A percentile compares a stretch with the other conserved stretches of the same genome.
Evolutionary conservation across 768 basidiomycete species (phyloP).

Genomic region (Macrolepiota fuliginosa): DNA sequence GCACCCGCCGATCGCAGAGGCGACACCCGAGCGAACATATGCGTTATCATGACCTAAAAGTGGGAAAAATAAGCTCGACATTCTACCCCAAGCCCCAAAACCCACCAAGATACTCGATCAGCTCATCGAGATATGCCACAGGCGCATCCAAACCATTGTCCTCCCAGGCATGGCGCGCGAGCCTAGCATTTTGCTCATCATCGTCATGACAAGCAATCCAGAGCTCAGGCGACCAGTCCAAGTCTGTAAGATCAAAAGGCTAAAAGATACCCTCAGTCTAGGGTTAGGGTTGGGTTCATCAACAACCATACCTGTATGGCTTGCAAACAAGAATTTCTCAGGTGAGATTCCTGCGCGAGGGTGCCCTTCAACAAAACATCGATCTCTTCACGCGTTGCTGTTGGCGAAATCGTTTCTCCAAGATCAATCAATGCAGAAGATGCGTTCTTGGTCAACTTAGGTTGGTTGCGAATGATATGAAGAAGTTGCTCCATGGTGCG

Average conservation of each 20-base stretch:
- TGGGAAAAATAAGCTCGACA: not conserved
- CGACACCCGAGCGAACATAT: slow-evolving; percentile 74
- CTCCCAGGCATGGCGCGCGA: slow-evolving; percentile 87
- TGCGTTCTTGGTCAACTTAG: slow-evolving; percentile 80
- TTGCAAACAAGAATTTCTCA: slow-evolving; percentile 87
- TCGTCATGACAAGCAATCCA: slow-evolving; percentile 88
- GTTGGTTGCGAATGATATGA: slow-evolving; percentile 71
- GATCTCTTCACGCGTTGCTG: slow-evolving; percentile 62
- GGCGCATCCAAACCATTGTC: slow-evolving; percentile 92
- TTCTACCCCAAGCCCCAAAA: not conserved
- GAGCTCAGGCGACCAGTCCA: slow-evolving; percentile 88
- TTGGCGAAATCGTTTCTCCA: slow-evolving; percentile 72
- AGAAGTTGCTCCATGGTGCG: slow-evolving; percentile 68
- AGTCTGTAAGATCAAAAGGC: slow-evolving; percentile 93
- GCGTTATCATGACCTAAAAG: slow-evolving; percentile 69
- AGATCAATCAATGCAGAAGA: slow-evolving; percentile 79
- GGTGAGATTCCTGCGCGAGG: slow-evolving; percentile 83
- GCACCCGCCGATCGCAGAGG: slow-evolving; percentile 74
- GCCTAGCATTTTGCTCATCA: slow-evolving; percentile 79
- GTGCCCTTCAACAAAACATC: slow-evolving; percentile 68
- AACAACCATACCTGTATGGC: slow-evolving; percentile 66
- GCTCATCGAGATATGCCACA: slow-evolving; percentile 53
- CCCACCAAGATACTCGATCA: slow-evolving; percentile 72
- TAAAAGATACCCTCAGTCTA: slow-evolving; percentile 26
- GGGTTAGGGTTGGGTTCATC: not conserved